A percentile compares a stretch with the other conserved stretches of the same genome.
Conservation (phyloP, 441 rosid species). For the Pelargonium fulgidum region DNA sequence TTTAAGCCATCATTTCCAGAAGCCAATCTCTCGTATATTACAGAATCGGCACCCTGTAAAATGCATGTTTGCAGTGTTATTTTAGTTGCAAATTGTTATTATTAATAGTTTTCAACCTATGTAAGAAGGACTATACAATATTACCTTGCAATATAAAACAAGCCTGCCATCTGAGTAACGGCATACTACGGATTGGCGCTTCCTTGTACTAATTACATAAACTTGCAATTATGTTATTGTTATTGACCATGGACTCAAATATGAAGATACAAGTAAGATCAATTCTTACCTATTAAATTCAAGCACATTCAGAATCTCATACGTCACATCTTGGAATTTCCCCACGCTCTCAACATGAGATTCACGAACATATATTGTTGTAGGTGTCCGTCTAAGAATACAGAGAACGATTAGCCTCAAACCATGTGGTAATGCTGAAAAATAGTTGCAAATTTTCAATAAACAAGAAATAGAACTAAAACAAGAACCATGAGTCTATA, state of each 20-base stretch:
- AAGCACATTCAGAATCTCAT: constrained; percentile 94
- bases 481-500: too few species aligned
- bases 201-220: constrained; percentile 70
- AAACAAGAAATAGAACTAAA: too few species aligned
- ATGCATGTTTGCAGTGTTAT: constrained; percentile 27
- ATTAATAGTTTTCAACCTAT: constrained; percentile 11
- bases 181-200: constrained; percentile 98
- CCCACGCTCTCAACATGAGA: constrained; percentile 95
- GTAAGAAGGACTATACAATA: constrained; percentile 19
- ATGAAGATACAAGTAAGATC: constrained; percentile 8
- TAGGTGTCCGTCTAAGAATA: constrained; percentile 87
- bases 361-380: constrained; percentile 86
- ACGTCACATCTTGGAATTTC: constrained; percentile 64
- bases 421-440: not conserved
- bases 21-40: constrained; percentile 71
- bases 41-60: constrained; percentile 84
- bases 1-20: constrained; percentile 57
- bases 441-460: too few species aligned
- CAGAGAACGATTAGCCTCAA: constrained; percentile 20
- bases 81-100: not conserved
- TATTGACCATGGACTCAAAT: constrained; percentile 16
- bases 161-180: constrained; percentile 90
- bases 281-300: constrained; percentile 87
- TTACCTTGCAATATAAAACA: constrained; percentile 94
- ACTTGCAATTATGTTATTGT: constrained; percentile 22